A percentile compares a stretch with the other conserved stretches of the same genome.
These are phyloP conservation scores for Trichopus zeylanicus DNA, from an alignment of 116 monocot genomes.

Conservation along the genomic window DNA sequence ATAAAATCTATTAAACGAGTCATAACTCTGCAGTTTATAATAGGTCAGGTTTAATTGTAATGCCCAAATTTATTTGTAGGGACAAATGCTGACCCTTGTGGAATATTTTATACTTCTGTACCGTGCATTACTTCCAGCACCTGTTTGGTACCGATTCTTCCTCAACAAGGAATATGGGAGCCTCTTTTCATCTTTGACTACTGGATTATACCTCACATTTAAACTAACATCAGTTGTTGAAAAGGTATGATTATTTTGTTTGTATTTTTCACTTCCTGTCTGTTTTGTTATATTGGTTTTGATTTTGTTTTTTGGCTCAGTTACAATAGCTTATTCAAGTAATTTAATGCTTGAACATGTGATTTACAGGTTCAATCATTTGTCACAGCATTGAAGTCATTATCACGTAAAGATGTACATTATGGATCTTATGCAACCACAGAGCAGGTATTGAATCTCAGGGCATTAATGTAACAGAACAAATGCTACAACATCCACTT, in stretches of 20 bases:
- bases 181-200: slow-evolving; percentile 92
- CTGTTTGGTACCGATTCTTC: slow-evolving; percentile 98
- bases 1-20: no score
- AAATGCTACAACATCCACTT: no score
- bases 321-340: no score
- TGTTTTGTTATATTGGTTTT: background rate
- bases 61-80: slow-evolving; percentile 27
- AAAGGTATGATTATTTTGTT: slow-evolving; percentile 42
- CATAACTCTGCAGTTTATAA: no score
- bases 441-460: slow-evolving; percentile 55
- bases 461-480: no score
- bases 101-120: slow-evolving; percentile 88
- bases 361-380: slow-evolving; percentile 74
- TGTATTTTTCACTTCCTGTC: background rate
- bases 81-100: slow-evolving; percentile 91
- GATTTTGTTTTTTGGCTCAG: no score
- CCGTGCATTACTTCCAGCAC: slow-evolving; percentile 86
- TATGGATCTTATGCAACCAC: slow-evolving; percentile 86
- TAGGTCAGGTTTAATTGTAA: background rate
- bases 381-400: slow-evolving; percentile 63
- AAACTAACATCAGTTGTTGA: slow-evolving; percentile 94
- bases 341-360: background rate
- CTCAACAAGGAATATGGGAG: slow-evolving; percentile 97
- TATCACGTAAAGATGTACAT: slow-evolving; percentile 79
- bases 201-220: slow-evolving; percentile 93